Percentiles rank a stretch among this genome's conserved stretches.
phyloP scores from a whole-genome alignment of 345 rosid species.

The Erysimum cheiranthoides region DNA sequence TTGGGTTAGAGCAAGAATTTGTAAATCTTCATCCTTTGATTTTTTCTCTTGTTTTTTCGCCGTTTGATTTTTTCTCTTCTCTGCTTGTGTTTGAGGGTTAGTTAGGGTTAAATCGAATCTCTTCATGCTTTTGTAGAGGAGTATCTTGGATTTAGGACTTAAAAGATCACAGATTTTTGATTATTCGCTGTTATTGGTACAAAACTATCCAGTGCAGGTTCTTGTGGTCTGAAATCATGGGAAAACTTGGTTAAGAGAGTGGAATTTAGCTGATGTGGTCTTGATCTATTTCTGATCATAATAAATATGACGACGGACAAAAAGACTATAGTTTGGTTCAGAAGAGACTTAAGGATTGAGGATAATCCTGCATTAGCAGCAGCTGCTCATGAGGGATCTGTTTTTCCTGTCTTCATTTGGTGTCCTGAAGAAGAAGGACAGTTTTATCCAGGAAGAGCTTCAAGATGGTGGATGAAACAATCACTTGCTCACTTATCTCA shows the following conservation, averaged over 20 bases:
- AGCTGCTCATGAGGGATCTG: constrained; percentile 77
- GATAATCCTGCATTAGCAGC: constrained; percentile 98
- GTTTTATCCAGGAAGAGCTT: constrained; percentile 89
- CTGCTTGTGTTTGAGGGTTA: constrained; percentile 3
- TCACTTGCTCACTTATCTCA: constrained; percentile 69
- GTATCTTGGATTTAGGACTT: background rate
- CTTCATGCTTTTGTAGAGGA: background rate
- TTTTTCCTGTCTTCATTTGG: constrained; percentile 88
- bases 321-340: constrained; percentile 90
- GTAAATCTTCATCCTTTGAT: constrained; percentile 5
- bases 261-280: constrained; percentile 19
- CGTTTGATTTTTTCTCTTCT: background rate
- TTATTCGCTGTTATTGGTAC: background rate
- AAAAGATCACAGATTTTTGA: constrained; percentile 13
- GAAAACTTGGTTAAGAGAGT: background rate
- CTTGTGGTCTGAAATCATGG: background rate
- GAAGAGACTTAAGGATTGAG: constrained; percentile 94
- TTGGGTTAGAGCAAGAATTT: constrained; percentile 10
- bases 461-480: constrained; percentile 98
- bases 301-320: constrained; percentile 48
- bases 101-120: background rate
- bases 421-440: constrained; percentile 93
- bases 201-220: background rate
- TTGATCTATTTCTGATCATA: constrained; percentile 8
- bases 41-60: too few species aligned